These are phyloP conservation scores for Eleusine coracana DNA, from an alignment of 176 grass and related monocot species.

Conservation along the genomic window DNA sequence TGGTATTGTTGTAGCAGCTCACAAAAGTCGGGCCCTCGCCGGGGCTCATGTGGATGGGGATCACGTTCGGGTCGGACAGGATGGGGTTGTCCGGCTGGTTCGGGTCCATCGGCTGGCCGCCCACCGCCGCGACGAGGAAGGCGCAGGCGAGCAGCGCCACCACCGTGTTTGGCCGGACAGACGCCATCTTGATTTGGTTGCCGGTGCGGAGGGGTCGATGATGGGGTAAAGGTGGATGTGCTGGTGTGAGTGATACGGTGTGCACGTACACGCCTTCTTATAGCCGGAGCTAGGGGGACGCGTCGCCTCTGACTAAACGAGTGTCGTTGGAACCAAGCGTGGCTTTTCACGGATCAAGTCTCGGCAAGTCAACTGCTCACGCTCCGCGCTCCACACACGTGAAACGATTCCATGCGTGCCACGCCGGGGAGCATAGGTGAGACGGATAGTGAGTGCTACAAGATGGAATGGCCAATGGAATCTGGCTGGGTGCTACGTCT, in stretches of 20 bases:
- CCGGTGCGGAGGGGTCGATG: neutral
- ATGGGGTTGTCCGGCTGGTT: neutral
- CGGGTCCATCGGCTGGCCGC: constrained; percentile 13
- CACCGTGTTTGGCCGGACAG: neutral
- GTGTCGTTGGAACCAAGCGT: constrained; percentile 55
- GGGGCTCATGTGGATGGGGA: constrained; percentile 41
- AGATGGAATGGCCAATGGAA: neutral
- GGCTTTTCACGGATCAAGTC: constrained; percentile 47
- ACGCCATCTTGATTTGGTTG: constrained; percentile 23
- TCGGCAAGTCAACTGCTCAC: constrained; percentile 42
- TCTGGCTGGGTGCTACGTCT: neutral
- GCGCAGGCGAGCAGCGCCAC: constrained; percentile 13
- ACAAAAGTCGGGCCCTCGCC: constrained; percentile 2
- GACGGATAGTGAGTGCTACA: neutral
- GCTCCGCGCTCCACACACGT: constrained; percentile 43
- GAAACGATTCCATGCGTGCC: constrained; percentile 55
- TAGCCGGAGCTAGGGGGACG: neutral
- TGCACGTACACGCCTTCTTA: neutral
- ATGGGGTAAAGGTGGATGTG: neutral
- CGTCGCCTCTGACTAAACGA: constrained; percentile 19
- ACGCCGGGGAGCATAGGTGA: constrained; percentile 17
- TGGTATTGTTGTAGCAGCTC: constrained; percentile 45
- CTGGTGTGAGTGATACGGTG: constrained; percentile 15
- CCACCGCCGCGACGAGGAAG: constrained; percentile 19
- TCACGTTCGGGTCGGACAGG: constrained; percentile 30